Evolutionary conservation across 73 alveolate genomes (phyloP).

Genomic region (Paraurostyla sp.): DNA sequence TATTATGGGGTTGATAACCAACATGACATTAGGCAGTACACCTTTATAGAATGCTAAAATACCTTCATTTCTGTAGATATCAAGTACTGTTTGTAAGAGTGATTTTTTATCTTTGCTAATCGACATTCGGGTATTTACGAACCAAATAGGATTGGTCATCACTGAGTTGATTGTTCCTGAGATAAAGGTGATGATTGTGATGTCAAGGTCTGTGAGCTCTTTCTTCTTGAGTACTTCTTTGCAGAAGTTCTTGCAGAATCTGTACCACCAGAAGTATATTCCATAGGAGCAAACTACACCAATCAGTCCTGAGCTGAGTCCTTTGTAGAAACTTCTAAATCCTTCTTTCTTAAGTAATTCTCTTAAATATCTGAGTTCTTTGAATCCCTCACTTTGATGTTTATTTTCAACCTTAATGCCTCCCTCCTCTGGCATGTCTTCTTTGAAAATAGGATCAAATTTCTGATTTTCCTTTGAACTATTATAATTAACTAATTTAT

Average conservation of each 20-base stretch:
- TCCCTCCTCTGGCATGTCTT: background rate
- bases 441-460: conserved; percentile 27
- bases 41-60: conserved; percentile 73
- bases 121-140: conserved; percentile 63
- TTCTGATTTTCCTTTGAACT: conserved; percentile 36
- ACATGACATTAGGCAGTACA: conserved; percentile 53
- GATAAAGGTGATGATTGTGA: conserved; percentile 61
- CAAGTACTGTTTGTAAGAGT: conserved; percentile 21
- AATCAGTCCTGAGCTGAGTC: conserved; percentile 45
- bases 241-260: conserved; percentile 58
- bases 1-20: conserved; percentile 65
- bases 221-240: background rate
- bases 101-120: conserved; percentile 47
- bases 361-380: conserved; percentile 25
- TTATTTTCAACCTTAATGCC: background rate
- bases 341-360: conserved; percentile 63
- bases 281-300: conserved; percentile 67
- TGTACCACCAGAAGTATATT: conserved; percentile 77
- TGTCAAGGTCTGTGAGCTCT: conserved; percentile 48
- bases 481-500: background rate
- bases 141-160: conserved; percentile 73
- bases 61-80: conserved; percentile 59
- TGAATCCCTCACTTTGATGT: conserved; percentile 5
- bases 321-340: conserved; percentile 59
- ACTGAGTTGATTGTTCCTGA: conserved; percentile 65